Base-by-base conservation (phyloP, 257 asterid genomes). In the Agastache rugosa region DNA sequence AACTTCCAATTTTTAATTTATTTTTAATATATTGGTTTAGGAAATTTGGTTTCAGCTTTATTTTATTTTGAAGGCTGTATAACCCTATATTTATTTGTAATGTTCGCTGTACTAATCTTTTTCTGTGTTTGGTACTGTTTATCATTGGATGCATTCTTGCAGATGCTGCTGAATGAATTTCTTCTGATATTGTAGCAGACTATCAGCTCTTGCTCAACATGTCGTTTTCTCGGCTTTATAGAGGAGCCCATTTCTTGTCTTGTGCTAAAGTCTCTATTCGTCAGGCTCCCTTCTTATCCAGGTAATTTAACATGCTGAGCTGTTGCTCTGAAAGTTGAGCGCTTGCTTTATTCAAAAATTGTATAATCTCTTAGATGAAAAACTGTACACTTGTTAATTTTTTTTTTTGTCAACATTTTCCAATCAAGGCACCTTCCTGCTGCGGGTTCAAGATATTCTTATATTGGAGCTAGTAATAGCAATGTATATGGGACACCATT, bases 201-300 rank as follows among this genome's bases (percentile, higher is more conserved):
- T 7, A 20, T 61, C 72, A 20, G 1, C 50, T 41, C 65, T 77
- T 34, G 2, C 31, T 10, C 77, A 83, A 39, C 53, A 89, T 91
- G 94, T 84, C 88, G 35, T 67, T 90, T 29, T 88, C 87, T 54
- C 83, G 90, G 51, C 79, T 77, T 72, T 83, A 79, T 45, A 80
- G 89, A 81, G 78, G 82, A 73, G 77, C 81, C 71, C 73, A 41
- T 69, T 54, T 81, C 31, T 56, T 81, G 35, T 75, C 80, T 68
- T 77, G 75, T 78, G 37, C 70, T 59, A 60, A 80, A 64, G 53
- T 12, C 19, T 55, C 79, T 59, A 70, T 37, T 69, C 76, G 64
- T 41, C 85, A 66, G 39, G 42, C 81, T 51, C 75, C 79, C 22
- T 31, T 73, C 77, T 39, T 73, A 65, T 78, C 83, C 83, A 88